These are phyloP conservation scores for Vanilla planifolia DNA, from an alignment of 106 monocot species.

Conservation along the genomic window DNA sequence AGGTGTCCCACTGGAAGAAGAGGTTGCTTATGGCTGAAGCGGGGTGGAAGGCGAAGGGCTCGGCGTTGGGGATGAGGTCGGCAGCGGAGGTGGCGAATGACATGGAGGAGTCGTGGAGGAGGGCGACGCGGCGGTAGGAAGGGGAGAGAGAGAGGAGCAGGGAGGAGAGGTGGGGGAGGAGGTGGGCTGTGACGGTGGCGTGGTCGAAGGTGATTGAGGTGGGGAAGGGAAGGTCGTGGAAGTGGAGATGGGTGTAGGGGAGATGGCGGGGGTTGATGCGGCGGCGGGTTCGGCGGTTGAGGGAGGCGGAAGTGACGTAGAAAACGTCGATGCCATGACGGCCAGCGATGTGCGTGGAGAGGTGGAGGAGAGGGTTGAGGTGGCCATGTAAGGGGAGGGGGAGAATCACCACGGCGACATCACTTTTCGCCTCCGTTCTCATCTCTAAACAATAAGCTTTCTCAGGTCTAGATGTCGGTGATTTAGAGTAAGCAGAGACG, in stretches of 20 bases:
- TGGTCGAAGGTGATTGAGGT: neutral
- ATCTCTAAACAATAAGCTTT: too few species aligned
- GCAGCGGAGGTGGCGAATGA: conserved; percentile 37
- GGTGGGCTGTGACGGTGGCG: conserved; percentile 2
- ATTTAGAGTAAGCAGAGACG: too few species aligned
- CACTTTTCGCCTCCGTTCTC: too few species aligned
- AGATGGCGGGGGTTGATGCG: neutral
- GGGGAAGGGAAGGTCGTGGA: conserved; percentile 3
- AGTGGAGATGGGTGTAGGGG: neutral
- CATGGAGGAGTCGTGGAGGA: conserved; percentile 73
- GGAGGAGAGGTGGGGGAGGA: conserved; percentile 18
- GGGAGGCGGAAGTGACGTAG: conserved; percentile 50
- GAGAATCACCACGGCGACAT: conserved; percentile 30
- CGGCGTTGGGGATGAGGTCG: conserved; percentile 16
- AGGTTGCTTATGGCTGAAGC: conserved; percentile 53
- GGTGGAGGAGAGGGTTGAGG: conserved; percentile 71
- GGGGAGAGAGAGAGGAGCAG: conserved; percentile 34
- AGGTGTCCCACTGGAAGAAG: too few species aligned
- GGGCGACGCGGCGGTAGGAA: conserved; percentile 27
- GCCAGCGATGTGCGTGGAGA: conserved; percentile 31
- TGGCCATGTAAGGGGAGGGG: conserved; percentile 73
- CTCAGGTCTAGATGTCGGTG: too few species aligned
- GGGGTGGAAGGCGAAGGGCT: conserved; percentile 43
- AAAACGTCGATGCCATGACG: conserved; percentile 32
- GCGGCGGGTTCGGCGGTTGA: conserved; percentile 46